phyloP scores from a whole-genome alignment of 495 filamentous ascomycete genomes.

The Cryomyces antarcticus region DNA sequence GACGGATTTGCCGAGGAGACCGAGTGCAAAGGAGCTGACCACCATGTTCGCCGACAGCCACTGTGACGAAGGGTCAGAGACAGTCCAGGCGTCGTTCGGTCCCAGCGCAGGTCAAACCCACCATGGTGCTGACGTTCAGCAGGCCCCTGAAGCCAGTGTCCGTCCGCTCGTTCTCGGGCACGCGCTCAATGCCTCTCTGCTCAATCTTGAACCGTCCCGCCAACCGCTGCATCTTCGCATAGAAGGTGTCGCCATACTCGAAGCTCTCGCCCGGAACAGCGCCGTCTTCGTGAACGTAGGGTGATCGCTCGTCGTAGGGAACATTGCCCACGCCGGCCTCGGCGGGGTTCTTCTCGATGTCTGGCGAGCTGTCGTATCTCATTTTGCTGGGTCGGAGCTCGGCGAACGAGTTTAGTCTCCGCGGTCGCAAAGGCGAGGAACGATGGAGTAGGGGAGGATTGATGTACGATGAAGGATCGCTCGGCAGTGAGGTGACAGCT shows the following conservation, averaged over 20 bases:
- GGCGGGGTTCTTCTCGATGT: constrained; percentile 10
- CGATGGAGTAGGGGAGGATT: too few species aligned
- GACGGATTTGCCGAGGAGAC: constrained; percentile 43
- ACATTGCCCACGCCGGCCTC: constrained; percentile 1
- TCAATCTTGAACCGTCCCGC: constrained; percentile 54
- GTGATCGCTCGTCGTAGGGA: constrained; percentile 4
- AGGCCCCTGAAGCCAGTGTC: constrained; percentile 32
- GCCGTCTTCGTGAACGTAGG: constrained; percentile 29
- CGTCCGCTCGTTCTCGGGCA: constrained; percentile 51
- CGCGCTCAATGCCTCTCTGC: constrained; percentile 62
- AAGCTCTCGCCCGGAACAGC: constrained; percentile 43
- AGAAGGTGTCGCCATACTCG: constrained; percentile 35
- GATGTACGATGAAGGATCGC: too few species aligned
- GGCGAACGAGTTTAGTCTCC: too few species aligned
- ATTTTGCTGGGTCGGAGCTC: too few species aligned
- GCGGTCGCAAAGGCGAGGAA: too few species aligned
- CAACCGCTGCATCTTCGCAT: constrained; percentile 47
- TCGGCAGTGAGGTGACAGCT: too few species aligned
- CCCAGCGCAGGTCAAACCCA: constrained; percentile 19
- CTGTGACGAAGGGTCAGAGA: constrained; percentile 19
- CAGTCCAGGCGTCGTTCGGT: background rate
- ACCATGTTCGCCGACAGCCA: constrained; percentile 78
- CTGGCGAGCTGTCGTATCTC: background rate
- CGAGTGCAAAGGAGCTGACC: constrained; percentile 64
- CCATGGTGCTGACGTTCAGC: constrained; percentile 55